These are phyloP conservation scores for Zygotorulaspora mrakii DNA, from an alignment of 1,139 yeast species.

Conservation along the genomic window DNA sequence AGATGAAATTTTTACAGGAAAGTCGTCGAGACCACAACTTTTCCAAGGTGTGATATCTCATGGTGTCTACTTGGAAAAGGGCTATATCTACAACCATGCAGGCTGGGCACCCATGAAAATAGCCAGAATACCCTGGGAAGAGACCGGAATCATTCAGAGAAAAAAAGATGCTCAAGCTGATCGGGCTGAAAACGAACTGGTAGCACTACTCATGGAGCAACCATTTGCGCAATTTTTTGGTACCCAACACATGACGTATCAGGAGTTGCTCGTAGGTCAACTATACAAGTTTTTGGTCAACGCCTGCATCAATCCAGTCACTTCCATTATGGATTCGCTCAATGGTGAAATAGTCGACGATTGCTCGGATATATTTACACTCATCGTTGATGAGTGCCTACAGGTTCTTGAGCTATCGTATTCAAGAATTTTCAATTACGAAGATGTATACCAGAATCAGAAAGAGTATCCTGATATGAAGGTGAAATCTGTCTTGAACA, in stretches of 20 bases:
- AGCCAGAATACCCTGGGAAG: constrained; percentile 42
- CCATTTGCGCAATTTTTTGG: constrained; percentile 38
- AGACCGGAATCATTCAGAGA: constrained; percentile 26
- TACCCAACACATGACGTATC: constrained; percentile 46
- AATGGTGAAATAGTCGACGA: constrained; percentile 63
- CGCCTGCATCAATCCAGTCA: constrained; percentile 76
- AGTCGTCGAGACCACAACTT: constrained; percentile 49
- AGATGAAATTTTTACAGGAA: constrained; percentile 54
- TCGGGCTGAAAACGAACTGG: constrained; percentile 21
- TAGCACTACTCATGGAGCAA: constrained; percentile 31
- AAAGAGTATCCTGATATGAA: constrained; percentile 25
- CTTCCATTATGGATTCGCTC: constrained; percentile 68
- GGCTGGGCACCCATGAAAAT: constrained; percentile 61
- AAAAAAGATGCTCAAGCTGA: constrained; percentile 18
- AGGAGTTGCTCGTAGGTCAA: constrained; percentile 60
- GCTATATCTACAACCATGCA: constrained; percentile 52
- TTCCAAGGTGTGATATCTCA: constrained; percentile 78
- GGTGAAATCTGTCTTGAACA: constrained; percentile 40
- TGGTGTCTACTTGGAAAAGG: constrained; percentile 53
- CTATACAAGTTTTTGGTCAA: constrained; percentile 74
- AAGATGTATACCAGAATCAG: constrained; percentile 33
- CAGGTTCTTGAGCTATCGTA: constrained; percentile 38
- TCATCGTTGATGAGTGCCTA: constrained; percentile 50
- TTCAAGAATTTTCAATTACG: constrained; percentile 33
- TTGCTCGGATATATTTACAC: constrained; percentile 42